Evolutionary conservation across 495 filamentous ascomycete genomes (phyloP).

Genomic region (Tuber brumale): DNA sequence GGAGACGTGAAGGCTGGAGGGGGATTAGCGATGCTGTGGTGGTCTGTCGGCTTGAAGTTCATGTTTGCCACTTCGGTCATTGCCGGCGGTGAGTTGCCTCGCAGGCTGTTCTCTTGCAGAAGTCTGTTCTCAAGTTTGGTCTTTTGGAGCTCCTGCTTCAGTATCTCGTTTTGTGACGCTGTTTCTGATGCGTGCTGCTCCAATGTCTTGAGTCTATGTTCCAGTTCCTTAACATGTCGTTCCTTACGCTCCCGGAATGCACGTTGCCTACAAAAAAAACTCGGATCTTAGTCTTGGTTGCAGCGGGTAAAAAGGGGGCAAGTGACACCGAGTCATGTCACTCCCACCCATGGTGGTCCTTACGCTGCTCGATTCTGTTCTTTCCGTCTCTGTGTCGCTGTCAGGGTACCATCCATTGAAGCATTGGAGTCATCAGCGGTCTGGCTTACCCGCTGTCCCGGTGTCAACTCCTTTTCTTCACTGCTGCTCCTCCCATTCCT

Average conservation of each 20-base stretch:
- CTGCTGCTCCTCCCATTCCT: conserved; percentile 38
- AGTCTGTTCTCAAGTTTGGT: conserved; percentile 41
- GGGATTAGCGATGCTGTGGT: conserved; percentile 48
- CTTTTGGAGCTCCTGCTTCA: conserved; percentile 50
- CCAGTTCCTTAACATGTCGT: conserved; percentile 83
- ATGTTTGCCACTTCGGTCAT: conserved; percentile 55
- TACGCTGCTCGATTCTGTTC: conserved; percentile 96
- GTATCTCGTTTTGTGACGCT: conserved; percentile 84
- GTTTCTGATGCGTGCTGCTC: conserved; percentile 51
- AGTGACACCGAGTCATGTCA: conserved; percentile 6
- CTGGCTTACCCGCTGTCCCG: conserved; percentile 38
- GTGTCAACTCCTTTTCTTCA: conserved; percentile 42
- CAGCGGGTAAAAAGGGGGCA: not conserved
- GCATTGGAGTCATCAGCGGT: conserved; percentile 46
- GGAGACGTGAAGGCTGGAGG: conserved; percentile 37
- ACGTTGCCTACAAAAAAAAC: conserved; percentile 60
- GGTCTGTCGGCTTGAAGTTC: conserved; percentile 67
- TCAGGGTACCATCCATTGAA: conserved; percentile 29
- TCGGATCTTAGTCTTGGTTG: conserved; percentile 22
- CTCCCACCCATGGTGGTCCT: conserved; percentile 43
- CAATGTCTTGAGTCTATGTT: conserved; percentile 71
- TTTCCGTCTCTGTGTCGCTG: conserved; percentile 57
- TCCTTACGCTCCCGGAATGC: conserved; percentile 97
- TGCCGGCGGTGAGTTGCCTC: conserved; percentile 33
- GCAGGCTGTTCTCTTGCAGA: conserved; percentile 36